Conservation (phyloP, 768 basidiomycete genomes). For the Leucosporidium scottii region DNA sequence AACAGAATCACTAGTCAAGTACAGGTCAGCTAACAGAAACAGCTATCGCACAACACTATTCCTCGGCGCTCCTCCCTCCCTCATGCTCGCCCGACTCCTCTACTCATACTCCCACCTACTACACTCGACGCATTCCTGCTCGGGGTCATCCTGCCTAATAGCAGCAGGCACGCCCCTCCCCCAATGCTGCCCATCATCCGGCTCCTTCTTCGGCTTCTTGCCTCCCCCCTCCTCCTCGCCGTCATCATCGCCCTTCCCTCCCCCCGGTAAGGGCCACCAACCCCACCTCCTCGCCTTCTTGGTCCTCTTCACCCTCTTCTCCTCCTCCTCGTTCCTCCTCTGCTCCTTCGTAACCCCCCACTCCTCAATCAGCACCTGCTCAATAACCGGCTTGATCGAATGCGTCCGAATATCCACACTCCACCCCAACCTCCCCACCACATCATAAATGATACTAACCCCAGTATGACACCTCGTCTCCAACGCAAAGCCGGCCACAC, state of each 20-base stretch:
- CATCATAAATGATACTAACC: slow-evolving; percentile 73
- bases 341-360: slow-evolving; percentile 19
- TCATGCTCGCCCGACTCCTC: not conserved
- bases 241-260: not conserved
- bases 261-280: slow-evolving; percentile 28
- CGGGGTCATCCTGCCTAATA: slow-evolving; percentile 4
- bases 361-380: slow-evolving; percentile 32
- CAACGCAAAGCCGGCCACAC: slow-evolving; percentile 76
- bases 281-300: slow-evolving; percentile 6
- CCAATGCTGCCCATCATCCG: slow-evolving; percentile 14
- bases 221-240: slow-evolving; percentile 1
- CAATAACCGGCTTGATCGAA: slow-evolving; percentile 33
- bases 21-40: no score
- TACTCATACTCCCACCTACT: slow-evolving; percentile 31
- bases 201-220: slow-evolving; percentile 1
- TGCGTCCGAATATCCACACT: slow-evolving; percentile 59
- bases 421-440: slow-evolving; percentile 74
- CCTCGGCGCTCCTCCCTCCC: no score
- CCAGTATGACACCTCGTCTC: slow-evolving; percentile 85
- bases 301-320: not conserved
- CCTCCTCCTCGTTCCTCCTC: not conserved
- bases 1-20: no score
- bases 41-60: no score
- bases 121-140: slow-evolving; percentile 33
- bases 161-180: slow-evolving; percentile 27